phyloP scores from a whole-genome alignment of 345 rosid genomes.

The Gossypioides kirkii region DNA sequence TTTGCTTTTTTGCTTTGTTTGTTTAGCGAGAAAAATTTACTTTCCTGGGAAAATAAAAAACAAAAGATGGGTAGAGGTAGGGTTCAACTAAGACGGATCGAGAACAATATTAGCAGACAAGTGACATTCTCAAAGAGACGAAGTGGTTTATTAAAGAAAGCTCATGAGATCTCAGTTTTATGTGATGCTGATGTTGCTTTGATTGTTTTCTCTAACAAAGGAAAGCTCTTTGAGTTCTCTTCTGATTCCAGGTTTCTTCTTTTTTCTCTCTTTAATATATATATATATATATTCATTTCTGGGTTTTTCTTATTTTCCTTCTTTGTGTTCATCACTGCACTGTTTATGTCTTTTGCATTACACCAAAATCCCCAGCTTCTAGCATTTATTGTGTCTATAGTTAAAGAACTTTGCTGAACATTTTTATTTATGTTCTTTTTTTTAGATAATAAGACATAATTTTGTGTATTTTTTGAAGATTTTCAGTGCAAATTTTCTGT shows the following conservation, averaged over 20 bases:
- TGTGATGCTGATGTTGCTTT: constrained; percentile 63
- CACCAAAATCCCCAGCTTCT: constrained; percentile 10
- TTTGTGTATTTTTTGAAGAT: neutral
- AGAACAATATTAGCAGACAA: constrained; percentile 64
- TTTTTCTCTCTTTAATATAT: neutral
- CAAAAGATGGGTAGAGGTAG: constrained; percentile 28
- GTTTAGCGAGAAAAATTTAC: neutral
- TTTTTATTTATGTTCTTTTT: neutral
- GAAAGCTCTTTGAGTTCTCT: constrained; percentile 54
- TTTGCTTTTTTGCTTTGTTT: neutral
- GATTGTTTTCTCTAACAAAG: constrained; percentile 58
- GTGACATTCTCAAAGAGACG: constrained; percentile 60
- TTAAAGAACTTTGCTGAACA: neutral
- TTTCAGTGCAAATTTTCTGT: neutral
- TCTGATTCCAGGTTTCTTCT: constrained; percentile 39
- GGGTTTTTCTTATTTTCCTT: neutral
- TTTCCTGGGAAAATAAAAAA: neutral
- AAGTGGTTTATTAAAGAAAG: constrained; percentile 55
- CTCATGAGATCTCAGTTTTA: constrained; percentile 64
- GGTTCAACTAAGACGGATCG: constrained; percentile 61
- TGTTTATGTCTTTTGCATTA: constrained; percentile 15
- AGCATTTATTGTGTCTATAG: neutral
- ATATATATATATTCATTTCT: neutral
- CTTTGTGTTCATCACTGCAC: neutral
- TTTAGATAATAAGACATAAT: neutral